These are phyloP conservation scores for Lantana camara DNA, from an alignment of 257 asterid species.

Conservation along the genomic window DNA sequence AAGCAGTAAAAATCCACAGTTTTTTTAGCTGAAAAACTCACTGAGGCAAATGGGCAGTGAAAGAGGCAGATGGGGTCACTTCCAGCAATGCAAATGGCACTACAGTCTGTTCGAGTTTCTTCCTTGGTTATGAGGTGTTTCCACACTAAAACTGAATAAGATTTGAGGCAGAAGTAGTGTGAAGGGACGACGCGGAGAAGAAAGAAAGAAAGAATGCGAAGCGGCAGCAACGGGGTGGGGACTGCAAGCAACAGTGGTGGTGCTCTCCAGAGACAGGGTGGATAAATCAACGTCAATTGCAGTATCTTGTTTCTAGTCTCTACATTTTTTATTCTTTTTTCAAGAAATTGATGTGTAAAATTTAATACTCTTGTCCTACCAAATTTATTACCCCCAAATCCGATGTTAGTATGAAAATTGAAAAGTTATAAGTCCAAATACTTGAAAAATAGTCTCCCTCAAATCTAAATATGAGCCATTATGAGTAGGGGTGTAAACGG, in stretches of 20 bases:
- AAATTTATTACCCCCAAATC: no score
- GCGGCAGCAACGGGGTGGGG: constrained; percentile 18
- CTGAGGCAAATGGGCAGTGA: not conserved
- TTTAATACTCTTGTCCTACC: no score
- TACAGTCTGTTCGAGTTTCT: not conserved
- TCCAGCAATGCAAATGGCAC: constrained; percentile 12
- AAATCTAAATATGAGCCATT: no score
- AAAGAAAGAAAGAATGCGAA: constrained; percentile 28
- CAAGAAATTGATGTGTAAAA: not conserved
- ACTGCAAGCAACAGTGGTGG: not conserved
- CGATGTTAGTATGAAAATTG: no score
- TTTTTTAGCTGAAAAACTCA: constrained; percentile 27
- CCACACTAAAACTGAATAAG: not conserved
- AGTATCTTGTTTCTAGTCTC: not conserved
- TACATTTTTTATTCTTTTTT: no score
- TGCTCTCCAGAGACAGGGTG: constrained; percentile 32
- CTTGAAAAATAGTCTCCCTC: no score
- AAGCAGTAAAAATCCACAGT: constrained; percentile 1
- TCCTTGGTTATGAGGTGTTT: no score
- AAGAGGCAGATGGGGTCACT: constrained; percentile 21
- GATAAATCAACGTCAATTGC: constrained; percentile 17
- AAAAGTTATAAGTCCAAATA: no score
- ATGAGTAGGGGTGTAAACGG: no score
- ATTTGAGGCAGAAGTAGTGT: constrained; percentile 12
- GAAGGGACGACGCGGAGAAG: constrained; percentile 10